Evolutionary conservation across 129 eudicot genomes (phyloP).

Genomic region (Chrysanthemum lavandulifolium): DNA sequence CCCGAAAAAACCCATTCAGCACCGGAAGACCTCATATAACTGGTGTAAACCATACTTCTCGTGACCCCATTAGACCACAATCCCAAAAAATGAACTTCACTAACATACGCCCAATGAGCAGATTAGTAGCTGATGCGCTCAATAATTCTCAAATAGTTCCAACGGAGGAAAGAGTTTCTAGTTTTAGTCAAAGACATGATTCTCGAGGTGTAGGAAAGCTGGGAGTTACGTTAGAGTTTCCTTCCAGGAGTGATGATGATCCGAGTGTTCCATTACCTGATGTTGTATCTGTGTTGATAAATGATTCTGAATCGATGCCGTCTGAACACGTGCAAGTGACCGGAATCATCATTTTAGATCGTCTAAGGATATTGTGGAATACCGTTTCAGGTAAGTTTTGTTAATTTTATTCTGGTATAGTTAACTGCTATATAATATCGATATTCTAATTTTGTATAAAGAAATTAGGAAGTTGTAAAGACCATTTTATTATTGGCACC

Average conservation of each 20-base stretch:
- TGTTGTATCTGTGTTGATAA: conserved; percentile 43
- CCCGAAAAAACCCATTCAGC: conserved; percentile 22
- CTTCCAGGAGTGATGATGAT: conserved; percentile 35
- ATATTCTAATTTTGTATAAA: background rate
- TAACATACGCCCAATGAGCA: conserved; percentile 51
- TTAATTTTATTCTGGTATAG: too few relatives aligned
- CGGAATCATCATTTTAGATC: conserved; percentile 49
- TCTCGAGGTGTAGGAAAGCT: conserved; percentile 42
- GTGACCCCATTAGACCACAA: conserved; percentile 24
- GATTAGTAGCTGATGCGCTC: conserved; percentile 73
- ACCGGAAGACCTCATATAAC: conserved; percentile 27
- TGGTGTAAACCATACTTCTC: conserved; percentile 23
- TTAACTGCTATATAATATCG: background rate
- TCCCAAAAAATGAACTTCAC: conserved; percentile 45
- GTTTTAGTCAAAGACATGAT: conserved; percentile 35
- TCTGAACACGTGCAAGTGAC: conserved; percentile 21
- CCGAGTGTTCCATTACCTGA: conserved; percentile 49
- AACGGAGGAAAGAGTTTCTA: conserved; percentile 33
- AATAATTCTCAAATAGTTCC: conserved; percentile 31
- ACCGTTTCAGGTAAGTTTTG: conserved; percentile 63
- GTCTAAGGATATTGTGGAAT: conserved; percentile 51
- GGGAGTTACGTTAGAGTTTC: conserved; percentile 63
- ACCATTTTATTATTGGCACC: background rate
- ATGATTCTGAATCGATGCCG: conserved; percentile 38
- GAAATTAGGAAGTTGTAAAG: background rate